Base-by-base conservation (phyloP, 2,329 filamentous ascomycete species). In the Penicillium sp. region DNA sequence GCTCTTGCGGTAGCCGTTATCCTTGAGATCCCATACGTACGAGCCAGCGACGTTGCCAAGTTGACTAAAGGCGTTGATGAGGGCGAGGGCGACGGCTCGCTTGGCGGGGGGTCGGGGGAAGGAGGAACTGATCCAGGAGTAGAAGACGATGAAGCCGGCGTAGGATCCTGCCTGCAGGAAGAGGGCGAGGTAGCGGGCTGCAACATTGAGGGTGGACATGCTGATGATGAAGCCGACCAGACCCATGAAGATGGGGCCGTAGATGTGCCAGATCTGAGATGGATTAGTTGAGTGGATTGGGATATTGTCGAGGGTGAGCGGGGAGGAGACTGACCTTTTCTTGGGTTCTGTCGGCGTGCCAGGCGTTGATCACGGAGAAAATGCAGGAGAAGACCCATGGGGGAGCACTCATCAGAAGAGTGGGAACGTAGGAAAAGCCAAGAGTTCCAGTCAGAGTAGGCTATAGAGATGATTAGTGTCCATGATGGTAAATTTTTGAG, bases 71-170 rank as follows among this genome's bases (percentile, higher is more conserved):
- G 88, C 88, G 72, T 93, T 93, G 78, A 93, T 90, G 65, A 90
- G 87, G 4, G 89, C 91, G 4, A 93, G 75, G 0, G 89, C 89
- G 0, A 89, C 85, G 5, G 87, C 87, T 57, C 89, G 84, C 78
- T 92, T 92, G 22, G 90, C 88, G 0, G 89, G 89, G 89, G 91
- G 90, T 2, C 90, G 84, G 0, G 90, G 89, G 61, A 93, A 83
- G 4, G 70, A 71, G 30, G 68, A 65, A 58, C 70, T 71, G 65
- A 71, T 71, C 69, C 69, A 71, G 19, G 70, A 71, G 62, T 71
- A 71, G 64, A 71, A 71, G 42, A 71, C 69, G 53, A 71, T 71
- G 60, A 70, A 71, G 7, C 83, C 84, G 0, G 85, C 84, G 63
- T 87, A 87, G 1, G 84, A 82, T 33, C 78, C 79, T 0, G 85